These are phyloP conservation scores for Silene noctiflora DNA, from an alignment of 179 eudicot species.

Conservation along the genomic window DNA sequence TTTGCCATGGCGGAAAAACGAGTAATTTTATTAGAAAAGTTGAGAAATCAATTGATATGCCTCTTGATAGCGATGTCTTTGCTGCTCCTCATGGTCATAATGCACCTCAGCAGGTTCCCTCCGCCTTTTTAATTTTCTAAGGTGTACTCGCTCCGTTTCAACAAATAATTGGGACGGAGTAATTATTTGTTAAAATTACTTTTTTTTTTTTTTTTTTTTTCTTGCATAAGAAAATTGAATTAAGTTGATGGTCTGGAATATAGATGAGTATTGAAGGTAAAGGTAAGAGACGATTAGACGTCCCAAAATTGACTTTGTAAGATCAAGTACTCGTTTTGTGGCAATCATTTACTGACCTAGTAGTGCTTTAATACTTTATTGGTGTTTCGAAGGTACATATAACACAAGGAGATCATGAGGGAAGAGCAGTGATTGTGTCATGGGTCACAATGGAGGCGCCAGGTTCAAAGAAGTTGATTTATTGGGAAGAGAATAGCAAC, in stretches of 20 bases:
- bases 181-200: too few relatives aligned
- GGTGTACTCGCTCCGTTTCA: neutral
- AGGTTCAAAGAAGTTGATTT: slow-evolving; percentile 31
- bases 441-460: slow-evolving; percentile 35
- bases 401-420: slow-evolving; percentile 48
- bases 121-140: neutral
- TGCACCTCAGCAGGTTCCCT: slow-evolving; percentile 36
- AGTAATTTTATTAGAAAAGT: slow-evolving; percentile 20
- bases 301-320: too few relatives aligned
- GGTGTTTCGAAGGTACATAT: slow-evolving; percentile 36
- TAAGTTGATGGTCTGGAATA: too few relatives aligned
- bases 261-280: too few relatives aligned
- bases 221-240: too few relatives aligned
- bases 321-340: too few relatives aligned
- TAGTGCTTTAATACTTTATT: neutral
- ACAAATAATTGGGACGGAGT: too few relatives aligned
- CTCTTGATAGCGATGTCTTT: slow-evolving; percentile 31
- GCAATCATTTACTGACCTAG: too few relatives aligned
- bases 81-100: slow-evolving; percentile 28
- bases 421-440: slow-evolving; percentile 42
- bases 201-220: too few relatives aligned
- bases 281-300: too few relatives aligned
- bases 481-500: slow-evolving; percentile 31
- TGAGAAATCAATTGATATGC: slow-evolving; percentile 31
- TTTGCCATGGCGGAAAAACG: slow-evolving; percentile 30